Base-by-base conservation (phyloP, 1,284 basidiomycete genomes). In the Microbotryum scabiosae region DNA sequence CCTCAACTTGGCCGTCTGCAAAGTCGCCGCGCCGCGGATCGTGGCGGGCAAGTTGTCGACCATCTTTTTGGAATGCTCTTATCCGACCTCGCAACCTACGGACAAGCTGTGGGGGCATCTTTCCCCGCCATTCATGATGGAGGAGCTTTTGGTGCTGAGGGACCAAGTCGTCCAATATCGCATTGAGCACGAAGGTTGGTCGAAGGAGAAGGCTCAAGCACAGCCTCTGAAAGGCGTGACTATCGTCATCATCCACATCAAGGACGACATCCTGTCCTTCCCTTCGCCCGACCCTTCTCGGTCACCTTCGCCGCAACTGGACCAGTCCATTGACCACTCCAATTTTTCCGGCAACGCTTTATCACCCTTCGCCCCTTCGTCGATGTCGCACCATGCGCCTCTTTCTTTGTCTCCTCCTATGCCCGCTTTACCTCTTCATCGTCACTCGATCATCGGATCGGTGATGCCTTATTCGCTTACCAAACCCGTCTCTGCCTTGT, bases 11-110 rank as follows among this genome's bases (percentile, higher is more conserved):
- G 74, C 79, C 49, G 81, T 90, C 53, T 90, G 88, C 88, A 80
- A 80, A 32, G 79, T 76, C 21, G 86, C 86, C 0, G 87, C 87
- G 5, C 30, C 51, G 18, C 65, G 66, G 41, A 69, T 72, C 28
- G 63, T 55, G 4, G 57, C 32, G 18, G 50, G 58, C 9, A 45
- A 73, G 9, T 80, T 90, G 32, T 80, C 80, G 30, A 77, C 81
- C 25, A 80, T 90, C 59, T 90, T 90, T 71, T 85, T 91, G 71
- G 88, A 91, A 74, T 90, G 88, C 72, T 90, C 87, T 3, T 90
- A 84, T 78, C 82, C 84, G 18, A 78, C 80, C 2, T 84, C 83
- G 0, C 79, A 88, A 57, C 75, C 78, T 10, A 79, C 83, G 63
- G 79, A 81, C 45, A 71, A 76, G 53, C 77, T 91, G 14, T 90